Base-by-base conservation (phyloP, 1,284 basidiomycete genomes). In the Ceratobasidium theobromae region DNA sequence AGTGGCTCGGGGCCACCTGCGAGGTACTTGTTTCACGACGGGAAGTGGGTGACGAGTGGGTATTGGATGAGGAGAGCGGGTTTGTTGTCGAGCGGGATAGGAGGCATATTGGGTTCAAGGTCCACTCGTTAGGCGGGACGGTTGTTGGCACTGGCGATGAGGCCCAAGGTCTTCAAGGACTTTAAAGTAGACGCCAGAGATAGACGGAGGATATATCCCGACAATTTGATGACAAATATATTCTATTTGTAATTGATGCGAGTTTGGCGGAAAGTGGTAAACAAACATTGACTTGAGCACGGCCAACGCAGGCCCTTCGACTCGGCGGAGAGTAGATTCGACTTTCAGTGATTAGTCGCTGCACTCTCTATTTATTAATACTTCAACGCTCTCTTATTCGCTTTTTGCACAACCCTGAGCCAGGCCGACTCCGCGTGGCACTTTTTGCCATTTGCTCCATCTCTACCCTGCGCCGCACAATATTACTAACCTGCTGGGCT, bases 1-100 rank as follows among this genome's bases (percentile, higher is more conserved):
- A 70, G 40, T 70, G 69, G 69, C 45, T 70, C n/a, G 23, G 33
- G 14, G 68, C 66, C 21, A 54, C 51, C 11, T 40, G 23, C 5
- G 68, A 69, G 30, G 57, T 57, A 21, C 30, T 67, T 16, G 5
- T 5, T 9, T 28, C 11, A 11, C 30, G 18, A 27, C 49, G 60
- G 12, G 60, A 53, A 27, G 40, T 45, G 11, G 35, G 28, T 11
- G 49, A 53, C 21, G 60, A 65, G 33, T 65, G 60, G 60, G 60
- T 32, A 18, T 8, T 51, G 33, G 60, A 65, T 27, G 60, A 53
- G 30, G 43, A 60, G n/a, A 65, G 25, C 30, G 60, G 60, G 18
- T 65, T 65, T 52, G 25, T 52, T 18, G 38, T 65, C 1, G 60
- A 65, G 28, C 40, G 23, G n/a, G 60, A 27, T 25, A 53, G 49